These are phyloP conservation scores for Podospora tetraspora DNA, from an alignment of 495 filamentous ascomycete genomes.

Conservation along the genomic window DNA sequence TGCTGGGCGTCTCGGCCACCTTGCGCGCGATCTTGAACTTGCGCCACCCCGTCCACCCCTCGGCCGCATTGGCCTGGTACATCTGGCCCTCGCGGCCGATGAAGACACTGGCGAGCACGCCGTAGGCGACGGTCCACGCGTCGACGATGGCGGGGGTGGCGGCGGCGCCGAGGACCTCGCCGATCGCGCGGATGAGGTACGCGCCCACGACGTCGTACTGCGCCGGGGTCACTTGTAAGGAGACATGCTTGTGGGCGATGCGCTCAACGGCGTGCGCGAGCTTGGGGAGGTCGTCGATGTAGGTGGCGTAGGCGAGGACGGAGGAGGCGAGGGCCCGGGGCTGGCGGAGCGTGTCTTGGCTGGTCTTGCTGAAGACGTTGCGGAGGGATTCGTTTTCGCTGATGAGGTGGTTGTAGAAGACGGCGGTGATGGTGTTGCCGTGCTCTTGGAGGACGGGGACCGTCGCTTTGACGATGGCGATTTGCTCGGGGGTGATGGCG, in stretches of 20 bases:
- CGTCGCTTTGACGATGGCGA: conserved; percentile 54
- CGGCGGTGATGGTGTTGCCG: conserved; percentile 58
- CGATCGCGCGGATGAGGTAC: conserved; percentile 63
- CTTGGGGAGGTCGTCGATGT: conserved; percentile 64
- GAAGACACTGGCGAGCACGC: conserved; percentile 59
- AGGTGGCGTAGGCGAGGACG: conserved; percentile 63
- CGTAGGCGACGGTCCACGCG: conserved; percentile 62
- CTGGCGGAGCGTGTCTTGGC: conserved; percentile 61
- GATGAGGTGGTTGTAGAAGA: conserved; percentile 67
- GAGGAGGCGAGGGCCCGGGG: conserved; percentile 59
- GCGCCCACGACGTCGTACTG: conserved; percentile 66
- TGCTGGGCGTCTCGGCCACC: conserved; percentile 50
- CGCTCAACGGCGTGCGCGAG: conserved; percentile 59
- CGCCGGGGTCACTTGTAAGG: conserved; percentile 60
- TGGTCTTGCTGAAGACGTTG: conserved; percentile 61
- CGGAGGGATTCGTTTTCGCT: conserved; percentile 54
- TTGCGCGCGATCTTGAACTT: conserved; percentile 59
- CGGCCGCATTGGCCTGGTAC: conserved; percentile 47
- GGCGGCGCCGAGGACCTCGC: conserved; percentile 59
- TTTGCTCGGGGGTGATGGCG: conserved; percentile 35
- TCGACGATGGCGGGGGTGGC: conserved; percentile 60
- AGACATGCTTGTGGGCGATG: conserved; percentile 72
- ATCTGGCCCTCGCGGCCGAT: conserved; percentile 57
- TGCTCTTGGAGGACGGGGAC: conserved; percentile 60
- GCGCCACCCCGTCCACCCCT: conserved; percentile 59